Percentiles rank a stretch among this genome's conserved stretches.
phyloP scores from a whole-genome alignment of 495 filamentous ascomycete species.

The Talaromyces borbonicus region DNA sequence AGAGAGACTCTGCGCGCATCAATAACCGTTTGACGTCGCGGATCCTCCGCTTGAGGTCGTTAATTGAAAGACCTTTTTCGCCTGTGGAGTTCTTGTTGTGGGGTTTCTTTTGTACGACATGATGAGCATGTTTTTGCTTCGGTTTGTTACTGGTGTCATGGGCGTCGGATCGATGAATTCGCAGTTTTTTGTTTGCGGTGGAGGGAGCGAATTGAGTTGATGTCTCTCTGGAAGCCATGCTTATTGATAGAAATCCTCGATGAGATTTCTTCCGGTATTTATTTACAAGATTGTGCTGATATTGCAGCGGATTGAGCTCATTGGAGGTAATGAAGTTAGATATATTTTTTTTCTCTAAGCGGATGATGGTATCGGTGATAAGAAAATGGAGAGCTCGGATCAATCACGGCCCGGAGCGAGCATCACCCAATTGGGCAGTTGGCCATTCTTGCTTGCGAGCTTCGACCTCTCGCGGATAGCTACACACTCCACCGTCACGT shows the following conservation, averaged over 20 bases:
- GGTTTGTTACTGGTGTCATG: not conserved
- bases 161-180: slow-evolving; percentile 1
- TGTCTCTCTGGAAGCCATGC: not conserved
- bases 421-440: slow-evolving; percentile 2
- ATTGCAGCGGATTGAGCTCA: too few relatives aligned
- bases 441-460: not conserved
- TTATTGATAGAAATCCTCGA: too few relatives aligned
- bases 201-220: slow-evolving; percentile 4
- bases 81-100: slow-evolving; percentile 9
- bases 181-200: slow-evolving; percentile 7
- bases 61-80: slow-evolving; percentile 30
- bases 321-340: too few relatives aligned
- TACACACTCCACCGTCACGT: too few relatives aligned
- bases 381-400: slow-evolving; percentile 3
- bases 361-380: too few relatives aligned
- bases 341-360: too few relatives aligned
- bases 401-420: not conserved
- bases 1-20: slow-evolving; percentile 45
- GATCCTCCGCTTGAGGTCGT: slow-evolving; percentile 42
- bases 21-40: slow-evolving; percentile 50
- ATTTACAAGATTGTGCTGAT: too few relatives aligned
- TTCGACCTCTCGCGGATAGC: too few relatives aligned
- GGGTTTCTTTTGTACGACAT: slow-evolving; percentile 6
- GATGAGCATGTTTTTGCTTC: not conserved
- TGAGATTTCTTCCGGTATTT: too few relatives aligned